Conservation (phyloP, 352 stramenopile genomes). For the Pythium periplocum region DNA sequence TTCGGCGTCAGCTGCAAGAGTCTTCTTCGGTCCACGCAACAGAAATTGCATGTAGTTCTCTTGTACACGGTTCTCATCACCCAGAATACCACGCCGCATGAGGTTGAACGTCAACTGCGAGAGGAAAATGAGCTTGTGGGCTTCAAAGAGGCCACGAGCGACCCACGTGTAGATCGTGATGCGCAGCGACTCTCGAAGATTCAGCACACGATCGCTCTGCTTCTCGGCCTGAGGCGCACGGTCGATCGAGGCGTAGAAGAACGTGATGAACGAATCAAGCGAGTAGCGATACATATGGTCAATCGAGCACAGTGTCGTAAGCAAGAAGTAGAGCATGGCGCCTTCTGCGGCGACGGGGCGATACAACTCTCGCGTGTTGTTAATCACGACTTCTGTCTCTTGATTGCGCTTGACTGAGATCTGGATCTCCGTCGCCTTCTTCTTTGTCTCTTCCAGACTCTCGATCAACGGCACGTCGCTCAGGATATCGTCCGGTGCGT, state of each 20-base stretch:
- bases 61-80: slow-evolving; percentile 90
- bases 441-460: slow-evolving; percentile 95
- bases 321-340: slow-evolving; percentile 97
- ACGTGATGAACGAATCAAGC: slow-evolving; percentile 95
- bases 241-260: slow-evolving; percentile 96
- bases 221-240: slow-evolving; percentile 84
- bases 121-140: slow-evolving; percentile 97
- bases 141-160: slow-evolving; percentile 92
- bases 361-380: slow-evolving; percentile 93
- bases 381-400: slow-evolving; percentile 94
- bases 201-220: slow-evolving; percentile 88
- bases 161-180: slow-evolving; percentile 98
- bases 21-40: slow-evolving; percentile 85
- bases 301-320: slow-evolving; percentile 94
- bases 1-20: slow-evolving; percentile 26
- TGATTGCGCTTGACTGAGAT: slow-evolving; percentile 93
- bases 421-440: slow-evolving; percentile 94
- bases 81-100: slow-evolving; percentile 94
- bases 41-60: slow-evolving; percentile 97
- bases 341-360: slow-evolving; percentile 91
- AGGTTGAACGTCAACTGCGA: slow-evolving; percentile 97
- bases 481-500: slow-evolving; percentile 95
- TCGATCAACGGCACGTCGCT: slow-evolving; percentile 96
- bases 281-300: slow-evolving; percentile 99
- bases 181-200: slow-evolving; percentile 91